Evolutionary conservation across 2,329 filamentous ascomycete genomes (phyloP).

Genomic region (Cercospora sp.): DNA sequence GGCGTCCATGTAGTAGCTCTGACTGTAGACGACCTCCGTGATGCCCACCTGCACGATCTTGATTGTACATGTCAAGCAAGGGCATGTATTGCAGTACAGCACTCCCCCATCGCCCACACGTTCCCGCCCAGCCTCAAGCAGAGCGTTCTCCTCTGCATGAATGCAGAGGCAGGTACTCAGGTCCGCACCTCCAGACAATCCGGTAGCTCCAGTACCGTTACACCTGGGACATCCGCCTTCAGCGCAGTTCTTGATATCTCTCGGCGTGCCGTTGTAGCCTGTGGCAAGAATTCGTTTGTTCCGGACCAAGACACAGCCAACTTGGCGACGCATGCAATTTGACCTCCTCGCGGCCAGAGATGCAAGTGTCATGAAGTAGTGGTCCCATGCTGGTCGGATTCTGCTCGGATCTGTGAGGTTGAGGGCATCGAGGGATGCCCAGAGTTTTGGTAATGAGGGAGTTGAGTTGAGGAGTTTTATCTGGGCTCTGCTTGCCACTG

Average conservation of each 20-base stretch:
- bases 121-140: slow-evolving; percentile 90
- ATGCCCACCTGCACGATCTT: slow-evolving; percentile 98
- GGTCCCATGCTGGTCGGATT: slow-evolving; percentile 88
- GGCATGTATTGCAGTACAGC: slow-evolving; percentile 69
- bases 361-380: slow-evolving; percentile 97
- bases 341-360: slow-evolving; percentile 84
- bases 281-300: slow-evolving; percentile 88
- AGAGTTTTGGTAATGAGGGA: slow-evolving; percentile 67
- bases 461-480: slow-evolving; percentile 86
- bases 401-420: slow-evolving; percentile 76
- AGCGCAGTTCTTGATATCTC: slow-evolving; percentile 83
- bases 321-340: slow-evolving; percentile 98
- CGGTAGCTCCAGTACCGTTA: slow-evolving; percentile 56
- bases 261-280: slow-evolving; percentile 96
- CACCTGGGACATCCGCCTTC: slow-evolving; percentile 88
- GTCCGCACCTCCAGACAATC: slow-evolving; percentile 66
- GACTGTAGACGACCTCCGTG: slow-evolving; percentile 89
- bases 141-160: slow-evolving; percentile 97
- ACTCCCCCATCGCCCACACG: slow-evolving; percentile 78
- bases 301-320: slow-evolving; percentile 88
- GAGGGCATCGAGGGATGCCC: slow-evolving; percentile 69
- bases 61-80: slow-evolving; percentile 95
- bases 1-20: slow-evolving; percentile 91
- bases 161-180: slow-evolving; percentile 89
- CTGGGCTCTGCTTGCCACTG: slow-evolving; percentile 77